Percentiles rank a stretch among this genome's conserved stretches.
These are phyloP conservation scores for Cylindrotheca fusiformis DNA, from an alignment of 108 stramenopile genomes.

Conservation along the genomic window DNA sequence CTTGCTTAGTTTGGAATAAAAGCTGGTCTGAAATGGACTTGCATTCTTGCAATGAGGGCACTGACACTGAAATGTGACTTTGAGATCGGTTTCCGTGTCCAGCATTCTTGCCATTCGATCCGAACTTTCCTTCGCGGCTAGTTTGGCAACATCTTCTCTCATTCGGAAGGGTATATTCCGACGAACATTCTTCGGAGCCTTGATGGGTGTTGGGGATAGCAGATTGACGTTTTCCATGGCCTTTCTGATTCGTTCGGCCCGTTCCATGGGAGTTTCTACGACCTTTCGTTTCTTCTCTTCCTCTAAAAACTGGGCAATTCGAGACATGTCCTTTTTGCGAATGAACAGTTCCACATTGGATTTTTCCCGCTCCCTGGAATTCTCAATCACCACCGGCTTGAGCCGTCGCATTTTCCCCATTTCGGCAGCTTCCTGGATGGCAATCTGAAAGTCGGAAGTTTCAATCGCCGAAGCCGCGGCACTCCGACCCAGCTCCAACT, in stretches of 20 bases:
- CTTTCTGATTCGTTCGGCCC: conserved; percentile 1
- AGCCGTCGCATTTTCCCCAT: conserved; percentile 13
- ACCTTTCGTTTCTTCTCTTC: conserved; percentile 21
- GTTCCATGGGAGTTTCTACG: conserved; percentile 11
- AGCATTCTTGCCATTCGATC: conserved; percentile 26
- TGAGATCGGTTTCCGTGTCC: conserved; percentile 17
- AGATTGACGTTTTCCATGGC: conserved; percentile 24
- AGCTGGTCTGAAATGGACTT: conserved; percentile 27
- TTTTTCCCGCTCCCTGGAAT: conserved; percentile 7
- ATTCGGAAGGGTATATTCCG: not conserved
- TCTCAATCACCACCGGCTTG: conserved; percentile 5
- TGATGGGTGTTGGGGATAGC: conserved; percentile 5
- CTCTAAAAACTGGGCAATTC: conserved; percentile 18
- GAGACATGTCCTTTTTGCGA: conserved; percentile 19
- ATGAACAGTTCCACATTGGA: not conserved
- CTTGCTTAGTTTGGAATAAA: not conserved
- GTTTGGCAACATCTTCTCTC: conserved; percentile 22
- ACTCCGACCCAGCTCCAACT: conserved; percentile 16
- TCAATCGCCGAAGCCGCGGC: conserved; percentile 4
- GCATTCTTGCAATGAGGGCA: conserved; percentile 35
- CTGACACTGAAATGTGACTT: conserved; percentile 20
- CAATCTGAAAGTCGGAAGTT: conserved; percentile 11
- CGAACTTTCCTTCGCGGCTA: conserved; percentile 4
- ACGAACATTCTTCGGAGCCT: conserved; percentile 17
- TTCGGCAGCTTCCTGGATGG: conserved; percentile 31